Base-by-base conservation (phyloP, 345 rosid species). In the Kandelia obovata region DNA sequence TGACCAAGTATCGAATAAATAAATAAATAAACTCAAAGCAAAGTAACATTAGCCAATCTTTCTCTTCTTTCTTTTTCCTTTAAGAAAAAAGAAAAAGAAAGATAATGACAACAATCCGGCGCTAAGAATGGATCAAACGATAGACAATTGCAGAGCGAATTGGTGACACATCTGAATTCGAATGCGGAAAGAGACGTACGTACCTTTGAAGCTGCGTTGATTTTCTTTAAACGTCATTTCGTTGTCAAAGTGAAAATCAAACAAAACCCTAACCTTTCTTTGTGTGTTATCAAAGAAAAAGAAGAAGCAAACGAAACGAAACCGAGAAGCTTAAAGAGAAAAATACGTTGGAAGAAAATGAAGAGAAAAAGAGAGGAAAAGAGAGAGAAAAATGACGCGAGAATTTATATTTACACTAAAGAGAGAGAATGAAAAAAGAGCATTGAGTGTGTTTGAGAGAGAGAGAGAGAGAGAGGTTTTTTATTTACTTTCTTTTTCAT, bases 401-500 rank as follows among this genome's bases (percentile, higher is more conserved):
- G 35, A 66, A 76, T 65, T 71, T 66, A 66, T 71, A 66, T 66
- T 61, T 60, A 55, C 23, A 30, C 49, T 37, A 25, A 46, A 71
- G 74, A 72, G 70, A 47, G 53, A 53, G 58, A 53, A n/a, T 31
- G 34, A 31, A 31, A 31, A 4, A 6, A 31, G 34, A 31, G 34
- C 5, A 31, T 5, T 3, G 32, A 32, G 30, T 25, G 1, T 26
- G 21, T 21, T 21, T 21, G 60, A 35, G 66, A 23, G 34, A 31
- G 58, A 16, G 66, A 37, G 70, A 10, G 65, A 58, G 60, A 25
- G 67, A 8, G 49, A 21, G 26, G 53, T 21, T 53, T n/a, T 4
- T 20, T 17, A 31, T 55, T 7, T 26, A 15, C 23, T 53, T 62
- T 56, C n/a, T 23, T 5, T 5, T 31, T 31, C 0, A 31, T 4